Base-by-base conservation (phyloP, 2,329 filamentous ascomycete genomes). In the Fusarium nanum region DNA sequence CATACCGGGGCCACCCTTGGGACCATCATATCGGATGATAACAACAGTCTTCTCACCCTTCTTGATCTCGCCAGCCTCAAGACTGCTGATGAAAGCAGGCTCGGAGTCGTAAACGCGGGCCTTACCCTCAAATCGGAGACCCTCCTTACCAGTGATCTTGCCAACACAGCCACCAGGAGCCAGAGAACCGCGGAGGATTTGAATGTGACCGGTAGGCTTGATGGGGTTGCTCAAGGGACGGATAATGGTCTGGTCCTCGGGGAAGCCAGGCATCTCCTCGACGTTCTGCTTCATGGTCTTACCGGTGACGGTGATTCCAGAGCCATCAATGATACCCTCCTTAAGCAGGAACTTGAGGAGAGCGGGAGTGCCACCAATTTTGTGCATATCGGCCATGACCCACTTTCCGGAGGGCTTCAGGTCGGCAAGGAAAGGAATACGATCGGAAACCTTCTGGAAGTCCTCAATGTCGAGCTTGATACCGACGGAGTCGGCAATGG, bases 111-210 rank as follows among this genome's bases (percentile, higher is more conserved):
- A 97, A 69, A 94, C 92, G 44, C 89, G 87, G 6, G 94, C 94
- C 77, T 90, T 93, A 63, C 94, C 94, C 14, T 86, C 89, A 81
- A 97, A 97, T 13, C 83, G 85, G 18, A 93, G 87, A n/a, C 94
- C 94, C 81, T 97, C 94, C 83, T 97, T 97, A 52, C 94, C 94
- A 0, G 94, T 97, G 79, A 97, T 97, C 82, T 97, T 97, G 67
- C 93, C 94, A 13, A 97, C 94, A 2, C 93, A 92, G 52, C 94
- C 94, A 12, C 91, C 91, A 4, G 94, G 94, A 1, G 94, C 93
- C 40, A 97, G 88, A 64, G 93, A 93, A 41, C 94, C 94, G 68
- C 90, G 89, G 30, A 97, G 86, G 72, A 97, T 97, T 83, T 97
- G 93, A 69, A 97, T 90, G 79, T 97, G 94, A 32, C 94, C 94